Percentiles rank a stretch among this genome's conserved stretches.
These are phyloP conservation scores for Pseudogymnoascus sp. DNA, from an alignment of 2,329 filamentous ascomycete genomes.

Conservation along the genomic window DNA sequence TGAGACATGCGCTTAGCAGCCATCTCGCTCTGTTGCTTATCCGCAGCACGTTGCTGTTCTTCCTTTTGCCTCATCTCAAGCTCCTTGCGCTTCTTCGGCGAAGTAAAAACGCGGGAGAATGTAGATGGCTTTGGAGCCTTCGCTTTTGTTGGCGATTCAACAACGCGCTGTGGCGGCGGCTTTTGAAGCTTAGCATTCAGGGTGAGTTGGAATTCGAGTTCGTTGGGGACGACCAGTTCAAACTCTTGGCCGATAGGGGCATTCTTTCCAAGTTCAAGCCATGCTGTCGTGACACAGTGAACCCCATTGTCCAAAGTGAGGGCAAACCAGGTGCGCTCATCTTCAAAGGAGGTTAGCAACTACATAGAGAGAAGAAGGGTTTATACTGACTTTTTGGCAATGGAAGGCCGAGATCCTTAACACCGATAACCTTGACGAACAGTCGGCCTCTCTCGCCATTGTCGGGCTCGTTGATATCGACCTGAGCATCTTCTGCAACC, in stretches of 20 bases:
- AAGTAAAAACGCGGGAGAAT: slow-evolving; percentile 87
- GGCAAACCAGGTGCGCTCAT: slow-evolving; percentile 88
- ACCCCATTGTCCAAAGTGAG: slow-evolving; percentile 96
- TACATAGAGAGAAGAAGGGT: not conserved
- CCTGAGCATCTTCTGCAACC: slow-evolving; percentile 59
- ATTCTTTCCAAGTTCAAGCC: slow-evolving; percentile 84
- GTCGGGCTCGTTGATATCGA: slow-evolving; percentile 40
- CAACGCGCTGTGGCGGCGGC: slow-evolving; percentile 53
- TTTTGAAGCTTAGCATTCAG: slow-evolving; percentile 91
- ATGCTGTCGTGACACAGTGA: slow-evolving; percentile 94
- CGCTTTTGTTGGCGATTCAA: slow-evolving; percentile 55
- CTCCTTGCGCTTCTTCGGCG: slow-evolving; percentile 94
- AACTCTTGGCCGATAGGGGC: slow-evolving; percentile 97
- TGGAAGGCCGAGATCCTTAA: slow-evolving; percentile 90
- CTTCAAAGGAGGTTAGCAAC: slow-evolving; percentile 38
- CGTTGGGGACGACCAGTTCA: slow-evolving; percentile 91
- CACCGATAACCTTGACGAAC: slow-evolving; percentile 97
- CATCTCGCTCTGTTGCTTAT: slow-evolving; percentile 56
- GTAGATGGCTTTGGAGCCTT: slow-evolving; percentile 62
- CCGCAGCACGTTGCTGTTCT: slow-evolving; percentile 66
- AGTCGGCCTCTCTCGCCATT: slow-evolving; percentile 81
- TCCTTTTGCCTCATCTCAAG: slow-evolving; percentile 77
- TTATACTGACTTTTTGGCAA: slow-evolving; percentile 70
- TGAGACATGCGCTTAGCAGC: slow-evolving; percentile 54
- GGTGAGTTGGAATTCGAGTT: slow-evolving; percentile 97